A percentile compares a stretch with the other conserved stretches of the same genome.
Evolutionary conservation across 768 basidiomycete genomes (phyloP).

Genomic region (Lepiota venenata): DNA sequence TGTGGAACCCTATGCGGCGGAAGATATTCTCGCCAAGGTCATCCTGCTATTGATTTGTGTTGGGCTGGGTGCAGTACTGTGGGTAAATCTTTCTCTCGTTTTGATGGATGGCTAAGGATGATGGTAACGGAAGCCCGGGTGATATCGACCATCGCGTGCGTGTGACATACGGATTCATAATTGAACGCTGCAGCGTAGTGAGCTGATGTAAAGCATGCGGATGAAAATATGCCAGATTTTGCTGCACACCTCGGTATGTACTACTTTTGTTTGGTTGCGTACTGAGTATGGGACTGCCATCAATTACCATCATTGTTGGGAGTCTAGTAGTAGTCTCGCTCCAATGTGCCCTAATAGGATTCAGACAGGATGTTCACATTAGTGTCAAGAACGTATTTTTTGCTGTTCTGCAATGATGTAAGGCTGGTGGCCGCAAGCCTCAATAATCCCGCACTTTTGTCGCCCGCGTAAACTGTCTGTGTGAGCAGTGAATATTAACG

Average conservation of each 20-base stretch:
- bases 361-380: slow-evolving; percentile 34
- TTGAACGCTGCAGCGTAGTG: not conserved
- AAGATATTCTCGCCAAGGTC: slow-evolving; percentile 27
- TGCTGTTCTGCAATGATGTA: too few species aligned
- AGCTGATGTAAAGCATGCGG: slow-evolving; percentile 25
- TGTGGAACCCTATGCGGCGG: slow-evolving; percentile 28
- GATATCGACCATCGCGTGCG: slow-evolving; percentile 37
- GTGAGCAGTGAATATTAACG: too few species aligned
- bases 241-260: slow-evolving; percentile 31
- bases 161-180: not conserved
- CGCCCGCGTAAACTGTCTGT: too few species aligned
- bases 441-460: too few species aligned
- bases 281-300: slow-evolving; percentile 19
- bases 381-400: too few species aligned
- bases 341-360: slow-evolving; percentile 47
- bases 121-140: slow-evolving; percentile 32
- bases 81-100: slow-evolving; percentile 6
- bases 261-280: not conserved
- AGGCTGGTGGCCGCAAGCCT: too few species aligned
- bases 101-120: not conserved
- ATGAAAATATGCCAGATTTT: slow-evolving; percentile 33
- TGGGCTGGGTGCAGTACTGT: slow-evolving; percentile 33
- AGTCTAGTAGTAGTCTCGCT: slow-evolving; percentile 46
- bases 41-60: slow-evolving; percentile 30
- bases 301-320: slow-evolving; percentile 48